Evolutionary conservation across 2,329 filamentous ascomycete genomes (phyloP).

Genomic region (Neurospora sp.): DNA sequence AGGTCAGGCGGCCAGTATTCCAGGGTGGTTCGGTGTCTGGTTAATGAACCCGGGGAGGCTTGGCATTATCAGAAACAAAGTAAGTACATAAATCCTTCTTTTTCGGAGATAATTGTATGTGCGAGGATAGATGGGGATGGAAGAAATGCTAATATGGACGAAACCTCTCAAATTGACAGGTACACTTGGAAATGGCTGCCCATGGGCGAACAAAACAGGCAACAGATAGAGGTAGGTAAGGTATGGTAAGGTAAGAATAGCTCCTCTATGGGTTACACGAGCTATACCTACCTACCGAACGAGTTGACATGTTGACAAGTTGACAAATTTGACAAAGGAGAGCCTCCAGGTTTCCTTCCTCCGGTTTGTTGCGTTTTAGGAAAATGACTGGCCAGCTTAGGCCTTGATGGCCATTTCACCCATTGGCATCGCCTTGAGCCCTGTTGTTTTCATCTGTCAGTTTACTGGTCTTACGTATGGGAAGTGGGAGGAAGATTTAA

Average conservation of each 20-base stretch:
- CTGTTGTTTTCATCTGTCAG: slow-evolving; percentile 8
- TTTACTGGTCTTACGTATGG: background rate
- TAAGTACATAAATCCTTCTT: background rate
- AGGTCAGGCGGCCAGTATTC: background rate
- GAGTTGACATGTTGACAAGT: background rate
- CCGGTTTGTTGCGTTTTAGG: background rate
- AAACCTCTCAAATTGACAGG: background rate
- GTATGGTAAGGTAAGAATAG: background rate
- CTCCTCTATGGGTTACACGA: background rate
- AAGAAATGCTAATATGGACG: background rate
- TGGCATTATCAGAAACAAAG: background rate
- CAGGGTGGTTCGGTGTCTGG: background rate
- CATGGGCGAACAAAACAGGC: background rate
- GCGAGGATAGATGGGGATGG: background rate
- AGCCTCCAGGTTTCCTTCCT: background rate
- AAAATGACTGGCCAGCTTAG: background rate
- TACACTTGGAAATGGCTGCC: background rate
- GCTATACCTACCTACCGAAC: background rate
- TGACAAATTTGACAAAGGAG: background rate
- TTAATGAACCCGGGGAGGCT: background rate
- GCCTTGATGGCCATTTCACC: slow-evolving; percentile 23
- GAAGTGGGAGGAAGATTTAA: too few species aligned
- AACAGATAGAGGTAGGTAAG: background rate
- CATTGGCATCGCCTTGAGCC: slow-evolving; percentile 24
- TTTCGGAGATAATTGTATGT: background rate